Base-by-base conservation (phyloP, 805 yeast species). In the Candida stauntonica region DNA sequence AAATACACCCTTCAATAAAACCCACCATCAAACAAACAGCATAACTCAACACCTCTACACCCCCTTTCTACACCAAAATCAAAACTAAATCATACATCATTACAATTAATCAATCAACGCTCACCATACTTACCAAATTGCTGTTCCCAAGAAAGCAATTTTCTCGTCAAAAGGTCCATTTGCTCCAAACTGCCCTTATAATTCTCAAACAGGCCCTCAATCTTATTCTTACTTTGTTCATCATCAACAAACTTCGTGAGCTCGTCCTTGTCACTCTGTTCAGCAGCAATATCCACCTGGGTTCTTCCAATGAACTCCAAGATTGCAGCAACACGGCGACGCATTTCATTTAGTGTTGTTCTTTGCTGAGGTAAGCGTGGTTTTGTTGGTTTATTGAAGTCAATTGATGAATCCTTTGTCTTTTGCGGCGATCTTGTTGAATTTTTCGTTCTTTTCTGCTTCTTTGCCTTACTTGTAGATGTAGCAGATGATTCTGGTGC, bases 281-380 rank as follows among this genome's bases (percentile, higher is more conserved):
- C 96, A 36, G 75, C 75, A 33, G 81, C 80, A 44, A 91, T 64
- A 54, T 91, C 98, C 45, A 81, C 62, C 59, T 88, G 96, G 2
- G 94, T 84, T 37, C 95, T 71, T 11, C 89, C 86, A 18, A 91
- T 74, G 71, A 89, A 93, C 62, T 93, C 98, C 51, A 91, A 64
- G 16, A 91, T 91, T 2, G 96, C 94, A 3, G 86, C 82, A 2
- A 88, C 84, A 42, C 99, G 73, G 54, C 86, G 79, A 40, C 88
- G 75, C 86, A 91, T 82, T 59, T 91, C 99, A 50, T 75, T 73
- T 44, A 89, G 61, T 3, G 88, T 75, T 3, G 85, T 75, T 38
- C 86, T 74, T 16, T 79, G 79, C 42, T 81, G 81, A 6, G 96
- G 97, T 31, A 79, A 67, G 39, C 96, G 75, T 12, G 98, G 96